These are phyloP conservation scores for Zygotorulaspora chibaensis DNA, from an alignment of 805 yeast species.

Conservation along the genomic window DNA sequence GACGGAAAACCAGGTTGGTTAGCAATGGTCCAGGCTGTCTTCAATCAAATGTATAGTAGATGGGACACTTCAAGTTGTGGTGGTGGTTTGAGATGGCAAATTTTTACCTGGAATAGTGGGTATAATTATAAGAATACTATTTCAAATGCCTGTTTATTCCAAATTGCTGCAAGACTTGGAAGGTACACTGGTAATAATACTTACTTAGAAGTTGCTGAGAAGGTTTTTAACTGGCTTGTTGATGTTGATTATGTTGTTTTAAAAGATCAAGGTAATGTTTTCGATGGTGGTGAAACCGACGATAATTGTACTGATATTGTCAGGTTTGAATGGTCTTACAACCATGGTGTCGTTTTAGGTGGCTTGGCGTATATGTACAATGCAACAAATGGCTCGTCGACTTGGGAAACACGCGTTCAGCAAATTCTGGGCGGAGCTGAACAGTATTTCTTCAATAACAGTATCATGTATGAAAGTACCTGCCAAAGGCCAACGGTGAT, in stretches of 20 bases:
- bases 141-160: slow-evolving; percentile 62
- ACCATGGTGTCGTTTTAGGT: slow-evolving; percentile 60
- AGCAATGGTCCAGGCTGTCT: slow-evolving; percentile 53
- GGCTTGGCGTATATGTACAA: slow-evolving; percentile 71
- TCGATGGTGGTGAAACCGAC: slow-evolving; percentile 63
- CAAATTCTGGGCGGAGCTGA: slow-evolving; percentile 44
- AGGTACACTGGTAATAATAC: slow-evolving; percentile 50
- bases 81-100: slow-evolving; percentile 73
- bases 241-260: slow-evolving; percentile 42
- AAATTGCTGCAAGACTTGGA: slow-evolving; percentile 59
- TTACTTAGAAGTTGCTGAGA: slow-evolving; percentile 48
- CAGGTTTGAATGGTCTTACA: slow-evolving; percentile 59
- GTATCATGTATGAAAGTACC: slow-evolving; percentile 56
- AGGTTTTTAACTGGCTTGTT: slow-evolving; percentile 57
- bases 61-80: slow-evolving; percentile 55
- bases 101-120: slow-evolving; percentile 55
- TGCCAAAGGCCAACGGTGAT: slow-evolving; percentile 44
- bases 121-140: slow-evolving; percentile 61
- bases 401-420: slow-evolving; percentile 48
- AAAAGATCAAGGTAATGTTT: slow-evolving; percentile 58
- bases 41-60: slow-evolving; percentile 51
- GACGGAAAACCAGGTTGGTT: slow-evolving; percentile 49
- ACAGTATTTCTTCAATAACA: slow-evolving; percentile 46
- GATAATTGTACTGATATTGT: slow-evolving; percentile 59
- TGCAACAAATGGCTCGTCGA: slow-evolving; percentile 46